These are phyloP conservation scores for Aspergillus sp. DNA, from an alignment of 2,329 filamentous ascomycete genomes.

Conservation along the genomic window DNA sequence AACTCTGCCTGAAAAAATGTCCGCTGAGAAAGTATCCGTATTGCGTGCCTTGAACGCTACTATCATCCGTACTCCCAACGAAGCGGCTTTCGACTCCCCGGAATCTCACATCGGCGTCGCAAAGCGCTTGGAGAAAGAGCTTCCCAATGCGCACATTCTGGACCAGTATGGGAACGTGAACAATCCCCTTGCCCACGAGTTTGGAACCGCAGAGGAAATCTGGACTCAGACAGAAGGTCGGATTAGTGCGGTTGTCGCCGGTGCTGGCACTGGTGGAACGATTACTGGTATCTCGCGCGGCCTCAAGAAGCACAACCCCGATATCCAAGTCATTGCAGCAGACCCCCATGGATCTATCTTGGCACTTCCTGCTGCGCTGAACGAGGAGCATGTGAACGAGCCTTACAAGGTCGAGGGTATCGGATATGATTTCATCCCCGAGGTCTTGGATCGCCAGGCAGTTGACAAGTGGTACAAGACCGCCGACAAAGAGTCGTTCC, in stretches of 20 bases:
- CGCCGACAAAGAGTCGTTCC: conserved; percentile 86
- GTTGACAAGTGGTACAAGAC: conserved; percentile 99
- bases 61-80: conserved; percentile 95
- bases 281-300: conserved; percentile 87
- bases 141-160: conserved; percentile 94
- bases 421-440: conserved; percentile 96
- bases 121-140: conserved; percentile 84
- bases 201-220: conserved; percentile 92
- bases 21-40: conserved; percentile 94
- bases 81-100: conserved; percentile 89
- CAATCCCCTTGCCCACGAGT: conserved; percentile 92
- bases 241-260: conserved; percentile 81
- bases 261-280: conserved; percentile 92
- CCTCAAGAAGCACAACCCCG: conserved; percentile 79
- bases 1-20: conserved; percentile 99
- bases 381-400: conserved; percentile 77
- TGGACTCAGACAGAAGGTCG: conserved; percentile 86
- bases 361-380: conserved; percentile 76
- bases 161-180: conserved; percentile 93
- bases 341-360: conserved; percentile 92
- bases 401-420: conserved; percentile 98
- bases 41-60: conserved; percentile 91
- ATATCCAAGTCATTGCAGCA: conserved; percentile 86
- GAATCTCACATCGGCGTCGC: conserved; percentile 98
- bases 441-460: conserved; percentile 76